Evolutionary conservation across 2,329 filamentous ascomycete species (phyloP).

Genomic region (Botrytis deweyae): DNA sequence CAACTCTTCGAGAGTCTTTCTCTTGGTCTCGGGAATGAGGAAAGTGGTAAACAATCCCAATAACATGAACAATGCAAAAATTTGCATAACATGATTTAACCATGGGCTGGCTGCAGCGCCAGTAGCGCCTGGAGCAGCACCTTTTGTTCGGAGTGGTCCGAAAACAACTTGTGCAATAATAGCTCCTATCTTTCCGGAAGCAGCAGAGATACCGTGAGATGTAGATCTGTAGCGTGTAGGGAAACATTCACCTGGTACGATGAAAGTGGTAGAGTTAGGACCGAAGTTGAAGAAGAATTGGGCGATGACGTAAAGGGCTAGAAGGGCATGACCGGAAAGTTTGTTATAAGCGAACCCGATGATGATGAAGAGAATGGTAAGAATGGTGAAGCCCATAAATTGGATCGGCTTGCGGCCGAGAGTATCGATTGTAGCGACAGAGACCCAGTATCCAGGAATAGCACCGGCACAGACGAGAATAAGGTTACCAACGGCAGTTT

Average conservation of each 20-base stretch:
- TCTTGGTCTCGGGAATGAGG: constrained; percentile 74
- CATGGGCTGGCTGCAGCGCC: constrained; percentile 46
- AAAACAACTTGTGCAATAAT: constrained; percentile 51
- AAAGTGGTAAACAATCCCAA: constrained; percentile 65
- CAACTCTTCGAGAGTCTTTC: constrained; percentile 69
- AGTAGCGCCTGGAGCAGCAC: constrained; percentile 35
- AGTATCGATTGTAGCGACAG: constrained; percentile 71
- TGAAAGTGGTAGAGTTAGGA: constrained; percentile 69
- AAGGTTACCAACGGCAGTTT: constrained; percentile 73
- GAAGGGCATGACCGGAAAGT: constrained; percentile 50
- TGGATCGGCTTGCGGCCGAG: constrained; percentile 78
- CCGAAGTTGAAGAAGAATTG: constrained; percentile 68
- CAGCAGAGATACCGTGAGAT: constrained; percentile 42
- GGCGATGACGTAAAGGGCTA: constrained; percentile 62
- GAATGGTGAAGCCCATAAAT: constrained; percentile 58
- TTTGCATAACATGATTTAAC: constrained; percentile 73
- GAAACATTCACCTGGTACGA: constrained; percentile 68
- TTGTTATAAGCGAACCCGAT: constrained; percentile 60
- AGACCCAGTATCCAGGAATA: constrained; percentile 79
- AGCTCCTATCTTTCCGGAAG: constrained; percentile 41
- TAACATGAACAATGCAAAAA: constrained; percentile 79
- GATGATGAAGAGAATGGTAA: constrained; percentile 61
- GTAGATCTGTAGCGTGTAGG: constrained; percentile 41
- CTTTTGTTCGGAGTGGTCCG: constrained; percentile 49
- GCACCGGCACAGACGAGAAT: constrained; percentile 76